Percentiles rank a stretch among this genome's conserved stretches.
These are phyloP conservation scores for Micromonas commoda DNA, from an alignment of 139 green algal genomes.

Conservation along the genomic window DNA sequence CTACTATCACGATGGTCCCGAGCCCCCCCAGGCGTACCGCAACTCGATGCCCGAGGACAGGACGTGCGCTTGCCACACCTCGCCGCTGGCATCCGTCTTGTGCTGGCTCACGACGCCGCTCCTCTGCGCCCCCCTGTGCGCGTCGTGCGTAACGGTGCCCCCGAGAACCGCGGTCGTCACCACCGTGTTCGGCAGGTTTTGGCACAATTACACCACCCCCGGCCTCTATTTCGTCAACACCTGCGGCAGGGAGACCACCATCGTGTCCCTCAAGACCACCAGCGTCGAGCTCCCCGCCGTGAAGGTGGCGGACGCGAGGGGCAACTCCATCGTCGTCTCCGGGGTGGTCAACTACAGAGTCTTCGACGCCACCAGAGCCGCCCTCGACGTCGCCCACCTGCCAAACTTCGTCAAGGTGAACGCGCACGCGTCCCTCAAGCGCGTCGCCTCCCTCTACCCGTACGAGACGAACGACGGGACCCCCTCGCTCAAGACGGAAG, in stretches of 20 bases:
- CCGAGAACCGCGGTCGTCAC: not conserved
- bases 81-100: not conserved
- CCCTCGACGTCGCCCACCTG: not conserved
- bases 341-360: not conserved
- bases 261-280: not conserved
- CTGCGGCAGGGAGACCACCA: not conserved
- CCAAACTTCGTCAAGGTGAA: not conserved
- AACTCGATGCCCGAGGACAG: not conserved
- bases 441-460: not conserved
- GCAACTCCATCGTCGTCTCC: not conserved
- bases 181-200: not conserved
- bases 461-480: not conserved
- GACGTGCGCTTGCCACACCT: not conserved
- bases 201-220: not conserved
- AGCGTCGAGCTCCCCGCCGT: not conserved
- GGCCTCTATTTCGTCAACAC: not conserved
- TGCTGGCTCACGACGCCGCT: not conserved
- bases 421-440: not conserved
- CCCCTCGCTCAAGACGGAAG: not conserved
- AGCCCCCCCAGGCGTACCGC: not conserved
- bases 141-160: not conserved
- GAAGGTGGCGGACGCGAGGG: not conserved
- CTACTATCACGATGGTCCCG: not conserved
- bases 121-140: not conserved
- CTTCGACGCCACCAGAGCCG: not conserved